Conservation (phyloP, 176 grass and related monocot species). For the Zea luxurians region DNA sequence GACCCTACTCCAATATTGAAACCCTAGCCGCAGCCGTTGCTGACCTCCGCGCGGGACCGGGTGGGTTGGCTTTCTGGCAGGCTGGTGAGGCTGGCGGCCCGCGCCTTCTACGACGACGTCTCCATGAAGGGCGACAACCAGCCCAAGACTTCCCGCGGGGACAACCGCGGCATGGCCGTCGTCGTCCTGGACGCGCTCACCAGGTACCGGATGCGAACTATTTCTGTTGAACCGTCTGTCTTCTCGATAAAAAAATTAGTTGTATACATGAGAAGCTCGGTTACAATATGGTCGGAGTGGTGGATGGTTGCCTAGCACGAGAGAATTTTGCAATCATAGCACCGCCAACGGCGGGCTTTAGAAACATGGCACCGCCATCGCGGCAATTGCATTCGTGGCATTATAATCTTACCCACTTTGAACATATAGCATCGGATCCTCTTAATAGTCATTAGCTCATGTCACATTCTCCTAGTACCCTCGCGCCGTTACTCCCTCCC, state of each 20-base stretch:
- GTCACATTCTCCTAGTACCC: too few species aligned
- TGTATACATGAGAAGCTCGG: not conserved
- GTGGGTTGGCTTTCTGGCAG: conserved; percentile 26
- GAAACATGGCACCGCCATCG: too few species aligned
- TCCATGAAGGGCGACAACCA: conserved; percentile 87
- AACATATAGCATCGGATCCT: too few species aligned
- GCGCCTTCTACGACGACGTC: conserved; percentile 89
- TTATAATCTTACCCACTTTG: too few species aligned
- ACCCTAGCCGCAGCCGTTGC: not conserved
- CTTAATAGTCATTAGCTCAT: too few species aligned
- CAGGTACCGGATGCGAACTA: conserved; percentile 36
- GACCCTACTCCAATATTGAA: not conserved
- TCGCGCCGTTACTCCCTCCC: too few species aligned
- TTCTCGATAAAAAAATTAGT: not conserved
- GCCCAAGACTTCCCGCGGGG: conserved; percentile 69
- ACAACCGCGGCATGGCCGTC: conserved; percentile 92
- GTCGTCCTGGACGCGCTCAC: conserved; percentile 83
- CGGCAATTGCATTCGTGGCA: too few species aligned
- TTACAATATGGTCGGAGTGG: not conserved
- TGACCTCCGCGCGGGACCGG: conserved; percentile 6
- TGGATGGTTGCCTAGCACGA: not conserved
- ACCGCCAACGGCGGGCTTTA: too few species aligned
- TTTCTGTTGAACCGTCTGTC: not conserved
- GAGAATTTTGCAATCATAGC: too few species aligned
- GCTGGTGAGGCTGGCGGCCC: conserved; percentile 77